phyloP scores from a whole-genome alignment of 345 rosid species.

The Mangifera indica region DNA sequence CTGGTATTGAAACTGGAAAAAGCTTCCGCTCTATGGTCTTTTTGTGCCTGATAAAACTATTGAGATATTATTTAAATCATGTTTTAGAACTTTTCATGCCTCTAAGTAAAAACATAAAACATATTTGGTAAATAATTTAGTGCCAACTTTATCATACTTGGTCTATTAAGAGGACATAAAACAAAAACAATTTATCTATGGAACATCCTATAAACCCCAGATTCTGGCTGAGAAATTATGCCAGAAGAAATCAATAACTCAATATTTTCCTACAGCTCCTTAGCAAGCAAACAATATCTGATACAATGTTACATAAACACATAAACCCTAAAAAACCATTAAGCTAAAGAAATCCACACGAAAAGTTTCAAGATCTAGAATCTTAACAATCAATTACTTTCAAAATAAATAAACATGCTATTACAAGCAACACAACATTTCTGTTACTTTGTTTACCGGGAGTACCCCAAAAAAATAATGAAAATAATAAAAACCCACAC shows the following conservation, averaged over 20 bases:
- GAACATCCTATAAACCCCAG: background rate
- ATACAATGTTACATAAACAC: background rate
- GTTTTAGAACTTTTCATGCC: background rate
- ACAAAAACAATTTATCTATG: background rate
- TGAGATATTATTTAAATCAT: background rate
- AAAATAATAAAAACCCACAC: background rate
- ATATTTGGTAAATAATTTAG: no score
- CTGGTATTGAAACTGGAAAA: background rate
- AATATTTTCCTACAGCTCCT: background rate
- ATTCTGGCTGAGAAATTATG: background rate
- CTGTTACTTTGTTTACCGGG: background rate
- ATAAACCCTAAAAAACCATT: conserved; percentile 3
- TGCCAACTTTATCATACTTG: no score
- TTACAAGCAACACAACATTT: background rate
- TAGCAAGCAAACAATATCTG: background rate
- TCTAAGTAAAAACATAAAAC: background rate
- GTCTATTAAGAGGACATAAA: no score
- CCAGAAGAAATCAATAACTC: background rate
- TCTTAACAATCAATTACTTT: background rate
- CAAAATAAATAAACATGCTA: background rate
- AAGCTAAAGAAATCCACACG: background rate
- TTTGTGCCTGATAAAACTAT: background rate
- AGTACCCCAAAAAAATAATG: no score
- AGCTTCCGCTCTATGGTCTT: background rate
- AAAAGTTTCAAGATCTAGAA: background rate